phyloP scores from a whole-genome alignment of 2,329 filamentous ascomycete species.

The Rutstroemia sp. region DNA sequence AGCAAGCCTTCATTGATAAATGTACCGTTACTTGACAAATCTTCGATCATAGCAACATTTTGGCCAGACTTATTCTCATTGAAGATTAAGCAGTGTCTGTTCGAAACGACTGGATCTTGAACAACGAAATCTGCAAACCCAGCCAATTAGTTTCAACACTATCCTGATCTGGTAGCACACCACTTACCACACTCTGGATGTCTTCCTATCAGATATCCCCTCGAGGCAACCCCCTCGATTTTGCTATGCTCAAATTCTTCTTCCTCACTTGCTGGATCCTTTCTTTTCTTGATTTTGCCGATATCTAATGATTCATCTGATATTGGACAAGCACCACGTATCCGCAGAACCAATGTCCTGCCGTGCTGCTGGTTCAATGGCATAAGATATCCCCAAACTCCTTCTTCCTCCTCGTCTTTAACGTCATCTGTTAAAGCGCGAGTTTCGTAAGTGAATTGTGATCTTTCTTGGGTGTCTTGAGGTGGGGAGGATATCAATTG shows the following conservation, averaged over 20 bases:
- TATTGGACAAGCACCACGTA: constrained; percentile 61
- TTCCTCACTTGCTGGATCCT: constrained; percentile 45
- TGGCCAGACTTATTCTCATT: constrained; percentile 50
- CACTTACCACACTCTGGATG: constrained; percentile 86
- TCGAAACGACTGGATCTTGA: constrained; percentile 75
- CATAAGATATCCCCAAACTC: constrained; percentile 93
- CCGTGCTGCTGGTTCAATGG: constrained; percentile 67
- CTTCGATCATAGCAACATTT: constrained; percentile 73
- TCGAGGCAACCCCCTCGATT: constrained; percentile 54
- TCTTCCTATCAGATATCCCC: constrained; percentile 84
- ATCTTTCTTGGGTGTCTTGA: constrained; percentile 66
- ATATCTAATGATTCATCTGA: constrained; percentile 39
- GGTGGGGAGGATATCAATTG: constrained; percentile 32
- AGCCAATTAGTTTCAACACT: not conserved
- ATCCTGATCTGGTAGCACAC: constrained; percentile 4
- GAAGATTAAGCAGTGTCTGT: constrained; percentile 70
- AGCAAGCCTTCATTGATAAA: constrained; percentile 90
- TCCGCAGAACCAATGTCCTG: constrained; percentile 66
- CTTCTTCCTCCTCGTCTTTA: constrained; percentile 64
- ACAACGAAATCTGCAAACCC: constrained; percentile 57
- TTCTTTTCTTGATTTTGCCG: constrained; percentile 38
- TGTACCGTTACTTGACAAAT: constrained; percentile 92
- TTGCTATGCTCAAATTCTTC: constrained; percentile 57
- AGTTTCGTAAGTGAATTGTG: constrained; percentile 72
- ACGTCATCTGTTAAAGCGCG: constrained; percentile 71